Evolutionary conservation across 2,329 filamentous ascomycete genomes (phyloP), one percentile per base, ranked within the genome.

Genomic region (Anthostomella pinea): DNA sequence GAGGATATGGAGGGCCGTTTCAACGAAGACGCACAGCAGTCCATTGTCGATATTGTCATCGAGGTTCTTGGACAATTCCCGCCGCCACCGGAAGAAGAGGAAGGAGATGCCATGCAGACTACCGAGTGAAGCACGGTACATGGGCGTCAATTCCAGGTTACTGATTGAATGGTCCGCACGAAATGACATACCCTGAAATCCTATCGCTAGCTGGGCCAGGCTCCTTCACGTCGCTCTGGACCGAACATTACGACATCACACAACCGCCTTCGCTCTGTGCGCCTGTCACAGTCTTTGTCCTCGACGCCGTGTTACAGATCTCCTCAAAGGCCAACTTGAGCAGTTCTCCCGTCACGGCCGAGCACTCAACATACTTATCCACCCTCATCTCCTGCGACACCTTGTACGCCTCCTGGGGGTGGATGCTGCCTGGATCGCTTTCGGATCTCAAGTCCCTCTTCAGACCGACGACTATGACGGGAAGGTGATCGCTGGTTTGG

Each of bases 1-100:
- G 80, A 86, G 59, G 79, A 85, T 46, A 75, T 83, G 66, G 69
- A 75, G 38, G 67, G 70, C 22, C 72, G 82, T 6, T 81, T 83
- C 54, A 67, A 59, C 29, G 72, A 75, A 14, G 73, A 79, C 29
- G 67, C 81, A 58, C 79, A 82, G 48, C 62, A 70, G 40, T 68
- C 72, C 39, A 77, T 85, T 30, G 64, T 83, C 39, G 59, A 63
- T 30, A 69, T 77, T 43, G 69, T 85, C 48, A 63, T 64, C 31
- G 70, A 78, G 34, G 70, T 81, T 4, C 68, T 85, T 3, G 81
- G 81, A 43, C 53, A 70, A 46, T 70, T 78, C 53, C 60, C 61
- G 36, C 42, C 59, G 35, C 43, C 53, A 27, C 49, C 54, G 1
- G 56, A 62, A 21, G 60, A 52, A 15, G 62, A 51, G 6, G 62